Evolutionary conservation across 2,329 filamentous ascomycete genomes (phyloP).

Genomic region (Aquanectria penicillioides): DNA sequence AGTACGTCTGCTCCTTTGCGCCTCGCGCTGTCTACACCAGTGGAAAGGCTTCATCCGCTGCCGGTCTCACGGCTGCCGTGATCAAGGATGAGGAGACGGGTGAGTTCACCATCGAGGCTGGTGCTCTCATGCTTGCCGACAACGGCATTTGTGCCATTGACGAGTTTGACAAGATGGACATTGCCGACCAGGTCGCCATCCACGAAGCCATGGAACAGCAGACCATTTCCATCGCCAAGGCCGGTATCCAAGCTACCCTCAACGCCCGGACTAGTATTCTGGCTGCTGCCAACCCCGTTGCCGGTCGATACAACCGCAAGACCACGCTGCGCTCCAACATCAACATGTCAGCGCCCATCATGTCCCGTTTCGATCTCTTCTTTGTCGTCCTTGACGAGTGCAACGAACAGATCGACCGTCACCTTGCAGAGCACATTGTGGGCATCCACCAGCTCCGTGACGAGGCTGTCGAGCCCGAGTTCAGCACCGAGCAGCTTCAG

Average conservation of each 20-base stretch:
- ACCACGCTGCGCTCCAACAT: conserved; percentile 92
- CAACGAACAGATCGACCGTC: conserved; percentile 89
- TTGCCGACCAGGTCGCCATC: conserved; percentile 95
- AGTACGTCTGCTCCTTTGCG: conserved; percentile 97
- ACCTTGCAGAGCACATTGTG: conserved; percentile 94
- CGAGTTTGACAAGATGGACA: conserved; percentile 99
- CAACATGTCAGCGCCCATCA: conserved; percentile 98
- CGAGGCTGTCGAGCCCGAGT: conserved; percentile 89
- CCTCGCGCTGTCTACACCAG: conserved; percentile 97
- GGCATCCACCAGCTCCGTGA: conserved; percentile 92
- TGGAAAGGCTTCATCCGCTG: conserved; percentile 95
- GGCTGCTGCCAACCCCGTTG: conserved; percentile 94
- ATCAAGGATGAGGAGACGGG: conserved; percentile 98
- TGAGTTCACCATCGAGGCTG: conserved; percentile 98
- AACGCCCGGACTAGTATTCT: conserved; percentile 96
- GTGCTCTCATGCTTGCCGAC: conserved; percentile 95
- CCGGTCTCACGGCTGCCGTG: conserved; percentile 95
- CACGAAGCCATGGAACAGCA: conserved; percentile 99
- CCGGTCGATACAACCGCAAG: conserved; percentile 97
- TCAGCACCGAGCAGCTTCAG: conserved; percentile 95
- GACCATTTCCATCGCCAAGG: conserved; percentile 98
- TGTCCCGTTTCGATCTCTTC: conserved; percentile 99
- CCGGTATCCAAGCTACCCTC: conserved; percentile 95
- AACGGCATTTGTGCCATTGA: conserved; percentile 99
- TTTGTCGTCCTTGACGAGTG: conserved; percentile 98